A percentile compares a stretch with the other conserved stretches of the same genome.
These are phyloP conservation scores for Plantago lanceolata DNA, from an alignment of 305 asterid genomes.

Conservation along the genomic window DNA sequence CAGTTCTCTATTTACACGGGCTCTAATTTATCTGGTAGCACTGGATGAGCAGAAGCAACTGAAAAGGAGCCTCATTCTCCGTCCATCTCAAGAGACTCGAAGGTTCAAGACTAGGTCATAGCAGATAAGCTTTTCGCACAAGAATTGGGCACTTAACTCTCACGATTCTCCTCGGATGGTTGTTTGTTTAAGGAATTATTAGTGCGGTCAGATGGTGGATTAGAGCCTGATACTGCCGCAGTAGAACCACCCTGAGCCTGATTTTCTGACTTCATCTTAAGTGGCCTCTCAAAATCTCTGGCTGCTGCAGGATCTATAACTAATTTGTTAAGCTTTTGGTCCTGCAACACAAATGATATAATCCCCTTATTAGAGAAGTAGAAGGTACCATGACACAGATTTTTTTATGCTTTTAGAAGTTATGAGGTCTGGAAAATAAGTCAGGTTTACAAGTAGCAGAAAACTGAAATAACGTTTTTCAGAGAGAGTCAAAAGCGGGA, in stretches of 20 bases:
- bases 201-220: constrained; percentile 37
- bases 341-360: constrained; percentile 41
- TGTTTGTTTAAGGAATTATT: constrained; percentile 34
- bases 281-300: constrained; percentile 84
- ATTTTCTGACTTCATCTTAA: constrained; percentile 54
- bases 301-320: constrained; percentile 73
- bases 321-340: constrained; percentile 69
- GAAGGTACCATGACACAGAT: not conserved
- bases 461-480: too few relatives aligned
- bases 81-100: constrained; percentile 10
- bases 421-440: too few relatives aligned
- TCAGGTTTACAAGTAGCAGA: too few relatives aligned
- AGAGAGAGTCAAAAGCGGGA: too few relatives aligned
- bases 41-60: not conserved
- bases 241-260: constrained; percentile 35
- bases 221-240: constrained; percentile 35
- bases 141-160: constrained; percentile 23
- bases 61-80: not conserved
- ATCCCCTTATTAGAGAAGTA: not conserved
- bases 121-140: constrained; percentile 10
- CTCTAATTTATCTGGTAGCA: not conserved
- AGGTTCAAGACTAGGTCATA: not conserved
- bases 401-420: too few relatives aligned
- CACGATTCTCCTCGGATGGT: constrained; percentile 39
- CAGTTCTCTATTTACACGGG: not conserved